Evolutionary conservation across 2,329 filamentous ascomycete species (phyloP).

Genomic region (Pseudogymnoascus sp.): DNA sequence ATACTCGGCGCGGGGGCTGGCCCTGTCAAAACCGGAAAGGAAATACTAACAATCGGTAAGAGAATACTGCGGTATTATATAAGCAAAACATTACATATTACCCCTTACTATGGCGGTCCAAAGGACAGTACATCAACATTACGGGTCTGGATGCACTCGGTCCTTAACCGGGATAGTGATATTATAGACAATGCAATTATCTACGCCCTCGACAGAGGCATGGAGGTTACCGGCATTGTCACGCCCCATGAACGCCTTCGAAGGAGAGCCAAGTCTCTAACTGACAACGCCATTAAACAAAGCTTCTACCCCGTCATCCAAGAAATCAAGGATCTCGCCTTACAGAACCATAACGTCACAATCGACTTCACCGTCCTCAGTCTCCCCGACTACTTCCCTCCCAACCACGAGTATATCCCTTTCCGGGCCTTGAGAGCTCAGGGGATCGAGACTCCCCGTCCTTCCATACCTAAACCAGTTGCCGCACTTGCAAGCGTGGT

Average conservation of each 20-base stretch:
- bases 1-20: neutral
- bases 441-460: neutral
- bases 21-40: neutral
- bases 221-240: neutral
- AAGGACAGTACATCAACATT: neutral
- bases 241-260: neutral
- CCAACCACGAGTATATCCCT: neutral
- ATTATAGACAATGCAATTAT: neutral
- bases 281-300: neutral
- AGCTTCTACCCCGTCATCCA: neutral
- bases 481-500: neutral
- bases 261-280: neutral
- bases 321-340: neutral
- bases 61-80: neutral
- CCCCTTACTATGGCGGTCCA: neutral
- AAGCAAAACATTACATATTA: neutral
- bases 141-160: neutral
- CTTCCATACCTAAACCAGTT: neutral
- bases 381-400: neutral
- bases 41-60: neutral
- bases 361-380: neutral
- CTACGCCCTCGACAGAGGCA: neutral
- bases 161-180: neutral
- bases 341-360: neutral
- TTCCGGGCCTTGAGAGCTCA: neutral